Evolutionary conservation across 192 early-diverging fungal genomes (phyloP).

Genomic region (Geranomyces variabilis): DNA sequence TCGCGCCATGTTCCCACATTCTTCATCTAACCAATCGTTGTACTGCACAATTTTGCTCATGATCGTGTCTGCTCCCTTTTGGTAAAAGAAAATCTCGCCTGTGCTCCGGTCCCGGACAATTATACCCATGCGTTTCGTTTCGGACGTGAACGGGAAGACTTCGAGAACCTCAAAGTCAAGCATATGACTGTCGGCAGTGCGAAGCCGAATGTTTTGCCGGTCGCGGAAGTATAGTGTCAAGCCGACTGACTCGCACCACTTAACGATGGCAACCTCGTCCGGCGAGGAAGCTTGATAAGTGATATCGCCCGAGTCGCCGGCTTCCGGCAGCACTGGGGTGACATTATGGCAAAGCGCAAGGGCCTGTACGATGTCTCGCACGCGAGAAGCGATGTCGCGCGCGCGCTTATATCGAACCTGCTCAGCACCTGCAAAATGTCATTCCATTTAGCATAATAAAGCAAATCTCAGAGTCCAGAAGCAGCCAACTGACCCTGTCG

Average conservation of each 20-base stretch:
- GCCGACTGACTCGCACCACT: conserved; percentile 89
- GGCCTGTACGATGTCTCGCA: conserved; percentile 86
- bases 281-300: conserved; percentile 94
- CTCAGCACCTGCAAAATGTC: conserved; percentile 1
- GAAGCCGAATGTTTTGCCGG: conserved; percentile 58
- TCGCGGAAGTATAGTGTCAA: conserved; percentile 80
- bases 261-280: conserved; percentile 94
- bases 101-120: conserved; percentile 71
- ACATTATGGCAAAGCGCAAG: conserved; percentile 93
- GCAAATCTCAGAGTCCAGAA: neutral
- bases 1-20: conserved; percentile 95
- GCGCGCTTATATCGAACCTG: conserved; percentile 58
- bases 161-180: conserved; percentile 79
- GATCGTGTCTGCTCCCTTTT: conserved; percentile 93
- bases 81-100: conserved; percentile 83
- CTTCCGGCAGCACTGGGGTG: conserved; percentile 60
- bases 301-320: conserved; percentile 60
- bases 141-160: conserved; percentile 98
- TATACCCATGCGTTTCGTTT: conserved; percentile 97
- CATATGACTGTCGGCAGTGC: conserved; percentile 23
- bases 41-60: conserved; percentile 87
- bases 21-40: conserved; percentile 97
- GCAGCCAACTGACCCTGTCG: conserved; percentile 21
- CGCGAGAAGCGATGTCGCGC: conserved; percentile 80
- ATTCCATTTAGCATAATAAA: neutral